Evolutionary conservation across 2,329 filamentous ascomycete species (phyloP), one percentile per base, ranked within the genome.

Genomic region (Sphaerulina populicola): DNA sequence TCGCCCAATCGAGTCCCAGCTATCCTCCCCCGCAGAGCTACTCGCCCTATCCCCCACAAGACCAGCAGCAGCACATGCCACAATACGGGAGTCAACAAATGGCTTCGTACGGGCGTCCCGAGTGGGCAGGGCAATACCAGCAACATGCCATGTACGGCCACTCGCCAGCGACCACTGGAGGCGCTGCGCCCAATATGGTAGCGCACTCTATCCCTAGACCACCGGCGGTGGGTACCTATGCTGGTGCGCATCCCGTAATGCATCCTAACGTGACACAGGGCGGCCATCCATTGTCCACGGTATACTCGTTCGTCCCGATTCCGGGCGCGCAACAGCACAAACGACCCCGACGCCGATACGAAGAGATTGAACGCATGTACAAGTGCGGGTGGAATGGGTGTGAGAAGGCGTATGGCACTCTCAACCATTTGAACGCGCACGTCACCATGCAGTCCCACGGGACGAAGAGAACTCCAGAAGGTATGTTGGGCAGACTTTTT

Each of bases 361-460:
- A 98, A 71, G 93, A 98, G 69, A 98, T 98, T 62, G 93, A 98
- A 74, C 84, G 93, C 66, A 97, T 98, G 93, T 97, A 98, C 77
- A 97, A 97, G 72, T 98, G 93, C 66, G 93, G 91, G 23, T 97
- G 89, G 88, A 91, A 96, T 59, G 90, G 90, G 7, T 98, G 93
- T 66, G 93, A 98, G 71, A 98, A 98, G 73, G 93, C 93, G 2
- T 98, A 98, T 62, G 93, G 93, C 54, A 98, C 93, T 43, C 73
- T 98, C 56, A 98, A 98, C 70, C 93, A 98, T 68, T 70, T 98
- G 61, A 98, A 98, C 66, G 93, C 93, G 36, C 93, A 98, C 66
- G 93, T 98, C 44, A 97, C 93, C 11, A 97, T 97, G 93, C 93
- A 98, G 70, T 93, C 88, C 55, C 93, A 98, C 64, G 93, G 93